Conservation (phyloP, 2,329 filamentous ascomycete species). For the Aspergillus carbonarius region DNA sequence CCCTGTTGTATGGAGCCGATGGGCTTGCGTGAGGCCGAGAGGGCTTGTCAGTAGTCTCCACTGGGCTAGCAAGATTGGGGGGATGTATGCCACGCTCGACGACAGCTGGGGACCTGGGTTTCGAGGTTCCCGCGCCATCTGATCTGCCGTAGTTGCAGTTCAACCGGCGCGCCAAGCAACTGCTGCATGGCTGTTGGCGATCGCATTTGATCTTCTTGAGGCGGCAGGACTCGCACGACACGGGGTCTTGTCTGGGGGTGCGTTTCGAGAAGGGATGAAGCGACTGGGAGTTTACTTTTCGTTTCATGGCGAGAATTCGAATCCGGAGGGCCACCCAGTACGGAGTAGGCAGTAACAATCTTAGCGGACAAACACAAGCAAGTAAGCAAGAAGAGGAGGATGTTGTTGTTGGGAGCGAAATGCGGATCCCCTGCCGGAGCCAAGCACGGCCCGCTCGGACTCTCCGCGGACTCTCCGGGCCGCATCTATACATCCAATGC, state of each 20-base stretch:
- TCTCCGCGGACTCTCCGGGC: slow-evolving; percentile 27
- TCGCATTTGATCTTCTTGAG: slow-evolving; percentile 55
- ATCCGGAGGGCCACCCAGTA: not conserved
- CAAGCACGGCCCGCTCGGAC: slow-evolving; percentile 13
- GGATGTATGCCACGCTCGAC: not conserved
- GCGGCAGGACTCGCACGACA: slow-evolving; percentile 42
- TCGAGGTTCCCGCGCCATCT: not conserved
- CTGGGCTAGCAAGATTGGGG: not conserved
- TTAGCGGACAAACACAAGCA: too few species aligned
- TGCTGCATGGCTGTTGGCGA: slow-evolving; percentile 51
- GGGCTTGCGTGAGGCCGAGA: not conserved
- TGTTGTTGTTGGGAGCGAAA: not conserved
- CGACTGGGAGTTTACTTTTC: slow-evolving; percentile 10
- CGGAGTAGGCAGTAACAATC: too few species aligned
- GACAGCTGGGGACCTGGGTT: not conserved
- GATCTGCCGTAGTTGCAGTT: slow-evolving; percentile 25
- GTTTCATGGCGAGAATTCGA: slow-evolving; percentile 22
- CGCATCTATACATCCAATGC: not conserved
- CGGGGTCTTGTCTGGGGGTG: slow-evolving; percentile 35
- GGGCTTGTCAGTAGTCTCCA: not conserved
- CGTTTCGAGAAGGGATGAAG: slow-evolving; percentile 14
- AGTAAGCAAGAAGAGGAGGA: too few species aligned
- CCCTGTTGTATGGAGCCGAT: slow-evolving; percentile 12
- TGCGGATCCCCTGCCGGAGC: not conserved
- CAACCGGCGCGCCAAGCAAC: slow-evolving; percentile 40